Evolutionary conservation across 192 early-diverging fungal genomes (phyloP).

Genomic region (Dimargaris verticillata): DNA sequence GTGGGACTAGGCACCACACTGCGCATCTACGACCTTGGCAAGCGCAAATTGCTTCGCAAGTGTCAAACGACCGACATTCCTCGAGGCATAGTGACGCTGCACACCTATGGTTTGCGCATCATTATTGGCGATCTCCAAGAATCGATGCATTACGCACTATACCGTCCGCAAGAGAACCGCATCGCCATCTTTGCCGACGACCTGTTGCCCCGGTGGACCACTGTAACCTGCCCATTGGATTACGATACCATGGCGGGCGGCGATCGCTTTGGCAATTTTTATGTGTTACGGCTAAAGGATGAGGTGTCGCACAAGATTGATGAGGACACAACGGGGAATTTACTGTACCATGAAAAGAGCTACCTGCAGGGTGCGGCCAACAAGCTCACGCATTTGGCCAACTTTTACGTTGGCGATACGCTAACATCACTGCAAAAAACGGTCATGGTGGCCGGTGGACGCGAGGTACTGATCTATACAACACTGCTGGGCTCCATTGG

Average conservation of each 20-base stretch:
- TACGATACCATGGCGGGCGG: conserved; percentile 84
- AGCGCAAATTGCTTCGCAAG: conserved; percentile 75
- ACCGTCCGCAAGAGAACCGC: conserved; percentile 52
- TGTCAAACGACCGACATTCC: conserved; percentile 63
- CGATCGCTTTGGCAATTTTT: conserved; percentile 96
- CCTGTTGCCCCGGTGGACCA: conserved; percentile 71
- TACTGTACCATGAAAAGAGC: conserved; percentile 63
- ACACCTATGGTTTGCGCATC: conserved; percentile 68
- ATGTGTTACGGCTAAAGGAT: conserved; percentile 51
- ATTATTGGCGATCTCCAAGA: conserved; percentile 78
- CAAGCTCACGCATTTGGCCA: conserved; percentile 47
- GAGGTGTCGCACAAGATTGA: conserved; percentile 56
- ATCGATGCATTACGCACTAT: conserved; percentile 63
- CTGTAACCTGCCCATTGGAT: conserved; percentile 63
- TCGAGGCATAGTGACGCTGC: conserved; percentile 46
- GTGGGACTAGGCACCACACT: conserved; percentile 78
- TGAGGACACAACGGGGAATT: conserved; percentile 72
- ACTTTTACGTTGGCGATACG: conserved; percentile 80
- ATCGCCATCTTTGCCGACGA: conserved; percentile 91
- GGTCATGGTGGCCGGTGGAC: conserved; percentile 63
- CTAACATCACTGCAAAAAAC: conserved; percentile 65
- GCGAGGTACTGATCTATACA: conserved; percentile 79
- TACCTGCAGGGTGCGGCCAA: conserved; percentile 62
- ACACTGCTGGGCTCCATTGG: conserved; percentile 73
- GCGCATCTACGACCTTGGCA: conserved; percentile 85